Percentiles rank a stretch among this genome's conserved stretches.
These are phyloP conservation scores for Penicillium lagena DNA, from an alignment of 495 filamentous ascomycete species.

Conservation along the genomic window DNA sequence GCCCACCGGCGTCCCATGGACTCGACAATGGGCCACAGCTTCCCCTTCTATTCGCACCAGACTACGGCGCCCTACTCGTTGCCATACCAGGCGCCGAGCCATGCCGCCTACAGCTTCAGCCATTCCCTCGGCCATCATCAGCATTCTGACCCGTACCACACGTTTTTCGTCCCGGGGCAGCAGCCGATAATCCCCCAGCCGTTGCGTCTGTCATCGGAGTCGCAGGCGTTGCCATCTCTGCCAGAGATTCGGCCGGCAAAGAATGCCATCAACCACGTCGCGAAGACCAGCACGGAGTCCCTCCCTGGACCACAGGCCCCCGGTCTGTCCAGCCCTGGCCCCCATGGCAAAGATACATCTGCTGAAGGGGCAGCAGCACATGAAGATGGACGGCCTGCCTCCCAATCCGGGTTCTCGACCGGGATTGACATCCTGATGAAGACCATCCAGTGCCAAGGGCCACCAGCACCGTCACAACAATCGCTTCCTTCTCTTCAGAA, in stretches of 20 bases:
- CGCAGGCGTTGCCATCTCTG: constrained; percentile 23
- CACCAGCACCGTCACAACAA: constrained; percentile 19
- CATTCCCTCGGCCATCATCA: constrained; percentile 25
- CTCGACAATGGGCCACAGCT: constrained; percentile 24
- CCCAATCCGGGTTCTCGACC: constrained; percentile 58
- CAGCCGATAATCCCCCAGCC: constrained; percentile 21
- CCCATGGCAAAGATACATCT: neutral
- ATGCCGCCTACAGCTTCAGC: constrained; percentile 26
- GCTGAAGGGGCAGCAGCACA: neutral
- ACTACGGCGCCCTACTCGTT: constrained; percentile 26
- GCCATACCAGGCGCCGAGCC: constrained; percentile 32
- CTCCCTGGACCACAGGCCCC: constrained; percentile 1
- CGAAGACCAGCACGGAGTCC: constrained; percentile 17
- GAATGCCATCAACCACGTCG: constrained; percentile 30
- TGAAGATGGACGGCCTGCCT: too few species aligned
- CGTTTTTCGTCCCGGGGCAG: constrained; percentile 27
- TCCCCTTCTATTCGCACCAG: constrained; percentile 34
- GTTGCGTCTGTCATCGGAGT: constrained; percentile 25
- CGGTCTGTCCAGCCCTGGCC: neutral
- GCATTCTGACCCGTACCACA: constrained; percentile 30
- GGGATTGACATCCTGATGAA: constrained; percentile 90
- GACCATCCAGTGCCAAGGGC: constrained; percentile 71
- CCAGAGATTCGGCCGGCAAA: constrained; percentile 36
- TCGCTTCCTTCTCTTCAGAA: constrained; percentile 33
- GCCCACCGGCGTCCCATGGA: constrained; percentile 33